Conservation (phyloP, 75 land plant species). For the Chamaecyparis obtusa region DNA sequence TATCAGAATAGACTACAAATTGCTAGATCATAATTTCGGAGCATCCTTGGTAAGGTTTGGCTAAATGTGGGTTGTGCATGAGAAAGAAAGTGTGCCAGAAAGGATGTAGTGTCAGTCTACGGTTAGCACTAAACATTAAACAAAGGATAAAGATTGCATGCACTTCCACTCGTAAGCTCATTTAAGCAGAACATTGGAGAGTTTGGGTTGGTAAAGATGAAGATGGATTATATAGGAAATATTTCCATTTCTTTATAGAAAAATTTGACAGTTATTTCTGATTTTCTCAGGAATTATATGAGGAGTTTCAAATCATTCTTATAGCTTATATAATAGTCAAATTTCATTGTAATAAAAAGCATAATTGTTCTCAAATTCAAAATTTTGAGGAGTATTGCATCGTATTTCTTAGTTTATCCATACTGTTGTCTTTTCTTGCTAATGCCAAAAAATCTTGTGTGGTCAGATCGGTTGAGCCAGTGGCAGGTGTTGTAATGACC, state of each 20-base stretch:
- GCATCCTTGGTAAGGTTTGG: not conserved
- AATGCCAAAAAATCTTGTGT: not conserved
- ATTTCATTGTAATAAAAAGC: no score
- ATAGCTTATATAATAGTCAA: no score
- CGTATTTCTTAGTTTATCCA: no score
- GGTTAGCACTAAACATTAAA: no score
- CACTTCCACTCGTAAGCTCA: not conserved
- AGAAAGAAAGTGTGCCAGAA: not conserved
- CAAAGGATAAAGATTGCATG: not conserved
- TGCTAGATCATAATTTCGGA: not conserved
- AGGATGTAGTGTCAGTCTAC: not conserved
- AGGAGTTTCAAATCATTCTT: no score
- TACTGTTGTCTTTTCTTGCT: not conserved
- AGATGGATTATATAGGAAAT: not conserved
- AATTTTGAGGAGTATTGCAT: not conserved
- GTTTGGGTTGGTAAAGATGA: not conserved
- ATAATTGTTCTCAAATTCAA: not conserved
- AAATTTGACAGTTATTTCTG: not conserved
- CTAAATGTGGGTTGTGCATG: not conserved
- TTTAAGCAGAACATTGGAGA: not conserved
- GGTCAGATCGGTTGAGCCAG: not conserved
- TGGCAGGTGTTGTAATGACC: not conserved
- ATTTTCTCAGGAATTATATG: not conserved
- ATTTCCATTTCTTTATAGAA: not conserved
- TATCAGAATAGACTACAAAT: not conserved